phyloP scores from a whole-genome alignment of 202 grass and related monocot species.

The Schoenoplectus tabernaemontani region DNA sequence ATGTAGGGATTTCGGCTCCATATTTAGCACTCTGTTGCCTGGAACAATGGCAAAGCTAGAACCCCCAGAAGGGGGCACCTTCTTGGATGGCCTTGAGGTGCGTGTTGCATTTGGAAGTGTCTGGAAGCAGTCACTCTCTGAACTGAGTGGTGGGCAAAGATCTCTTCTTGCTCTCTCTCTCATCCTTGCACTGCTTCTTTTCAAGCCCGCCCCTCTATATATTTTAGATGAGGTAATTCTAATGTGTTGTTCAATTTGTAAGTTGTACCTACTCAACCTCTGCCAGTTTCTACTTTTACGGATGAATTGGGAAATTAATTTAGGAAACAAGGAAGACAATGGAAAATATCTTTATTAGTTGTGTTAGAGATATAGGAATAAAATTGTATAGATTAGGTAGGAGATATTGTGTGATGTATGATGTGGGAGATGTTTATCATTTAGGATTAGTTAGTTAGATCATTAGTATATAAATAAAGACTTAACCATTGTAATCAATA shows the following conservation, averaged over 20 bases:
- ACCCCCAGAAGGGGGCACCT: constrained; percentile 83
- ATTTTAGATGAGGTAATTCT: constrained; percentile 93
- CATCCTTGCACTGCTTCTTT: constrained; percentile 90
- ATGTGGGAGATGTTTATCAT: too few species aligned
- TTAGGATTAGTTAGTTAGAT: too few species aligned
- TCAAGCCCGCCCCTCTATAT: constrained; percentile 95
- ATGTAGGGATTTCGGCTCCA: constrained; percentile 90
- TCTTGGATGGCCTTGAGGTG: constrained; percentile 97
- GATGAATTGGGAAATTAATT: not conserved
- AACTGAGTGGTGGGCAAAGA: constrained; percentile 93
- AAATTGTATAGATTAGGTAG: too few species aligned
- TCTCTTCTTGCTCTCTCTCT: constrained; percentile 97
- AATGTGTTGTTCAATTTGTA: not conserved
- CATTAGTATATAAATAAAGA: too few species aligned
- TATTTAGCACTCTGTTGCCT: constrained; percentile 89
- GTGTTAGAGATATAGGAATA: too few species aligned
- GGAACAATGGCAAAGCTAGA: constrained; percentile 98
- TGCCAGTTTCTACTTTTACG: not conserved
- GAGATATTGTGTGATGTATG: too few species aligned
- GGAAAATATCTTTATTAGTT: not conserved
- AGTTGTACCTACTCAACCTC: not conserved
- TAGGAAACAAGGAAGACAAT: not conserved
- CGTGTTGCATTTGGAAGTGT: constrained; percentile 94
- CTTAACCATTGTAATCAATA: too few species aligned
- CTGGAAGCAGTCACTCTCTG: constrained; percentile 97